Base-by-base conservation (phyloP, 2,329 filamentous ascomycete species). In the Trichoderma afroharzianum region DNA sequence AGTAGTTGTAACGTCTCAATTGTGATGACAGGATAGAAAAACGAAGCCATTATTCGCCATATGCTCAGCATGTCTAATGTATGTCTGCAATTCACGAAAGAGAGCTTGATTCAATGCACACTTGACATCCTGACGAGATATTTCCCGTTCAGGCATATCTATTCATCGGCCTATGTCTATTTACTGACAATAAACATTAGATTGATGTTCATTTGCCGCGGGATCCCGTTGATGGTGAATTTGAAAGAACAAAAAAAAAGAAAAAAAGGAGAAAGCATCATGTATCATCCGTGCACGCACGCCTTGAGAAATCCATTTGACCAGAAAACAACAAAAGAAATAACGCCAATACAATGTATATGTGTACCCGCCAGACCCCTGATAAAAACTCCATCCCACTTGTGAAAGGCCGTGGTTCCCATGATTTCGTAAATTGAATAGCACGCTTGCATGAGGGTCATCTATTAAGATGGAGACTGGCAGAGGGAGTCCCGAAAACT, bases 371-470 rank as follows among this genome's bases (percentile, higher is more conserved):
- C 39, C 39, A 50, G 26, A 36, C 57, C 59, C 68, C 50, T 30
- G 18, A 63, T 63, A 8, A 43, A 43, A 70, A 70, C 68, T 70
- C 59, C 68, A 32, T 70, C 63, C 32, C 9, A 70, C 43, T 57
- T 63, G 11, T 28, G 24, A 39, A 69, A 69, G 57, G 66, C 66
- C 57, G 55, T 69, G 57, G 39, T 33, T 69, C 57, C 66, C 66
- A 53, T 69, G 47, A 68, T 53, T n/a, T 69, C 66, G 66, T 69
- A 69, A 69, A 47, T 26, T 53, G 57, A 68, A 59, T 68, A 59
- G 39, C 55, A 33, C 64, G 64, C 64, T 68, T 32, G 55, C 53
- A 68, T 68, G 66, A 62, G 28, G 66, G 28, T 32, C 32, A 47
- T 50, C 39, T 62, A 69, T 62, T 28, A 53, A 62, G 28, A 62